Evolutionary conservation across 148 eudicot species (phyloP).

Genomic region (Amaranthus hypochondriacus): DNA sequence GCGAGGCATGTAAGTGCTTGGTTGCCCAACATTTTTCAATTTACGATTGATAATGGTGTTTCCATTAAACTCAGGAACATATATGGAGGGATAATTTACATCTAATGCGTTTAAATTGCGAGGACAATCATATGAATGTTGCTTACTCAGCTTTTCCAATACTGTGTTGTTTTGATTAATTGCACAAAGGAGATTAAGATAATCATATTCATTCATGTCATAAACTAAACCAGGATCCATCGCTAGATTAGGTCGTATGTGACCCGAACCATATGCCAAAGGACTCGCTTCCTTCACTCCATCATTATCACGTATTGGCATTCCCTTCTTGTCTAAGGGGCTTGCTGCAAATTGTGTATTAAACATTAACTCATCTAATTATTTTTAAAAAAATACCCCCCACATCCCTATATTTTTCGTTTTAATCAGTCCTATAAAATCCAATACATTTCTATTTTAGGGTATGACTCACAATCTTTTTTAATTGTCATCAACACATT

Average conservation of each 20-base stretch:
- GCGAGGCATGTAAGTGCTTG: conserved; percentile 29
- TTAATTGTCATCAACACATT: too few relatives aligned
- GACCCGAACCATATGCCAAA: conserved; percentile 21
- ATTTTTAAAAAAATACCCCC: too few relatives aligned
- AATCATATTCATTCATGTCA: conserved; percentile 16
- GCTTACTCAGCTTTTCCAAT: not conserved
- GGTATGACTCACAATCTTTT: too few relatives aligned
- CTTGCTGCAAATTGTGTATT: not conserved
- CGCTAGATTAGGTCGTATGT: conserved; percentile 20
- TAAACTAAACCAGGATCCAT: conserved; percentile 27
- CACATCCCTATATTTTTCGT: too few relatives aligned
- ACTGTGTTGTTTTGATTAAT: not conserved
- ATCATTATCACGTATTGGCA: conserved; percentile 1
- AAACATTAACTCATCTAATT: too few relatives aligned
- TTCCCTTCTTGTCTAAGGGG: conserved; percentile 7
- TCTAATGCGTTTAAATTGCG: conserved; percentile 2
- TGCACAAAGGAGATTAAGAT: conserved; percentile 17
- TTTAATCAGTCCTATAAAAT: too few relatives aligned
- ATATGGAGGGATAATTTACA: conserved; percentile 46
- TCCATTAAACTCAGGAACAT: conserved; percentile 25
- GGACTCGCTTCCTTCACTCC: conserved; percentile 9
- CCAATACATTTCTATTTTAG: too few relatives aligned
- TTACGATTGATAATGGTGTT: conserved; percentile 30
- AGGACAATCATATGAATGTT: conserved; percentile 22
- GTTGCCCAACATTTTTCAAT: conserved; percentile 49